These are phyloP conservation scores for Beauveria medogensis DNA, from an alignment of 2,329 filamentous ascomycete genomes.

Conservation along the genomic window DNA sequence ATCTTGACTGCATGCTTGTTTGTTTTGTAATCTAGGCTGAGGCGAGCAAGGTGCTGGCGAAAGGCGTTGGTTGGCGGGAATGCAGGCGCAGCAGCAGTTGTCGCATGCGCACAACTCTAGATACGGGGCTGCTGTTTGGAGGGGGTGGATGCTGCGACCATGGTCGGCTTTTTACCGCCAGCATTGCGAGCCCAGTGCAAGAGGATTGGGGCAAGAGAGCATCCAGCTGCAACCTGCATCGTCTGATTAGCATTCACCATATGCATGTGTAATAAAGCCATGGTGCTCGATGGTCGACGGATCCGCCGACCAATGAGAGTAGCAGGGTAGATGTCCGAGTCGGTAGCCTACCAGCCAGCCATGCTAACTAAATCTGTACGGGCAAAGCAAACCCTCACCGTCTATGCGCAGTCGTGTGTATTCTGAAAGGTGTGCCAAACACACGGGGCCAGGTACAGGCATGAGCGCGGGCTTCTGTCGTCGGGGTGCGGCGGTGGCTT, in stretches of 20 bases:
- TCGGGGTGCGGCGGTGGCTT: not conserved
- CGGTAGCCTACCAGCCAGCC: not conserved
- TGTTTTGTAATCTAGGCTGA: not conserved
- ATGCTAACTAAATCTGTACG: not conserved
- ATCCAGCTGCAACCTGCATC: not conserved
- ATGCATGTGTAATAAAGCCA: not conserved
- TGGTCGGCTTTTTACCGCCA: slow-evolving; percentile 1
- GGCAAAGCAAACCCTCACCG: not conserved
- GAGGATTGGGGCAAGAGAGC: not conserved
- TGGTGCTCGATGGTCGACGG: not conserved
- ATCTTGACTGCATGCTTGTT: not conserved
- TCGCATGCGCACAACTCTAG: not conserved
- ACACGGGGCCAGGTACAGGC: not conserved
- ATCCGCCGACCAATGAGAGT: not conserved
- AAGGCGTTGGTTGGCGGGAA: not conserved
- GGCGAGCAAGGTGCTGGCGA: not conserved
- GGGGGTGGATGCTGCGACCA: not conserved
- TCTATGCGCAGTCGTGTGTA: not conserved
- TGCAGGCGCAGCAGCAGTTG: not conserved
- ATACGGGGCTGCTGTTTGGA: not conserved
- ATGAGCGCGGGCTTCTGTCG: not conserved
- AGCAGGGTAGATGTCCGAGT: not conserved
- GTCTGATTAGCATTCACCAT: not conserved
- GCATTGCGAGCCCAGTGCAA: not conserved
- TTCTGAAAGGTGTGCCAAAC: not conserved